A percentile compares a stretch with the other conserved stretches of the same genome.
These are phyloP conservation scores for Yamadazyma insecticola DNA, from an alignment of 805 yeast species.

Conservation along the genomic window DNA sequence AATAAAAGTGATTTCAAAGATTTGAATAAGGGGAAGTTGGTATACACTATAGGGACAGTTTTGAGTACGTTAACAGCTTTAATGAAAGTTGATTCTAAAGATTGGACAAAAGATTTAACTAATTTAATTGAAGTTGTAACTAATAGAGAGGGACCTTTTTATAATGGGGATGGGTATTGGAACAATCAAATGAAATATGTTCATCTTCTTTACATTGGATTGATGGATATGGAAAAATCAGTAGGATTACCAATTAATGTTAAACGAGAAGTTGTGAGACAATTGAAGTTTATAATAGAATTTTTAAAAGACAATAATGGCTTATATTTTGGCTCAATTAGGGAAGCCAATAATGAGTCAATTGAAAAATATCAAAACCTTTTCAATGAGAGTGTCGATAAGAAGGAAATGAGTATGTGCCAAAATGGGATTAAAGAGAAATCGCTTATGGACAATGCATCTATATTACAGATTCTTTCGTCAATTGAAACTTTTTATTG, in stretches of 20 bases:
- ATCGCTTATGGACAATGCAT: constrained; percentile 13
- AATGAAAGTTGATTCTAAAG: constrained; percentile 10
- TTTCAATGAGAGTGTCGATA: constrained; percentile 4
- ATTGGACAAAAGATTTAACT: constrained; percentile 6
- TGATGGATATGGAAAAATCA: constrained; percentile 11
- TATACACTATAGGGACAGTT: constrained; percentile 19
- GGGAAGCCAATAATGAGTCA: constrained; percentile 3
- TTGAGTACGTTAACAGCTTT: constrained; percentile 18
- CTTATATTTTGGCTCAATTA: constrained; percentile 9
- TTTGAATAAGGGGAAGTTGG: constrained; percentile 18
- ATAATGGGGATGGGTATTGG: constrained; percentile 18
- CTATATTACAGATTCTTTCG: constrained; percentile 14
- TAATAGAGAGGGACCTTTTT: constrained; percentile 15
- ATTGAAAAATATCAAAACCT: constrained; percentile 5
- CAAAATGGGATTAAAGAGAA: constrained; percentile 7
- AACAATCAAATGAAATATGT: constrained; percentile 18
- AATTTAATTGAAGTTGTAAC: constrained; percentile 16
- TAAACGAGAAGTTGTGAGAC: constrained; percentile 11
- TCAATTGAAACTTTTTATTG: no score
- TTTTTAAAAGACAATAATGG: constrained; percentile 13
- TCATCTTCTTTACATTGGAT: constrained; percentile 20
- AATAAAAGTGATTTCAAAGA: constrained; percentile 9
- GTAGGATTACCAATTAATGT: background rate
- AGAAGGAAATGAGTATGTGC: constrained; percentile 1
- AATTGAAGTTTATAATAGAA: constrained; percentile 11